These are phyloP conservation scores for Leptoxyphium fumago DNA, from an alignment of 2,329 filamentous ascomycete genomes.

Conservation along the genomic window DNA sequence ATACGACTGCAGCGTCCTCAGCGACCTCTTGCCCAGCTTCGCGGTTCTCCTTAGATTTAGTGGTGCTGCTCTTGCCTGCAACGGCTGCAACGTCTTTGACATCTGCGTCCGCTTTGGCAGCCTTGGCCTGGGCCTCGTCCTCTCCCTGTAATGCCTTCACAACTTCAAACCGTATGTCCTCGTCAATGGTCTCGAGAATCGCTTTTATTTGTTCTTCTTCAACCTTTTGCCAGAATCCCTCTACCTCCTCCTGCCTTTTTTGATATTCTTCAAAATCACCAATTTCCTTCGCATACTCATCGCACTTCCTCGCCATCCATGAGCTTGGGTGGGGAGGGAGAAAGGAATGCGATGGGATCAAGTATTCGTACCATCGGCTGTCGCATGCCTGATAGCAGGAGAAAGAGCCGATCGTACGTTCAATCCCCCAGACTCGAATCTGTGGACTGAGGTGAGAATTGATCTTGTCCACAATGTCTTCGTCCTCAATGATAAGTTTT, in stretches of 20 bases:
- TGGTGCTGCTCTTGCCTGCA: slow-evolving; percentile 8
- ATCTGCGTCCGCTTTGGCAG: slow-evolving; percentile 18
- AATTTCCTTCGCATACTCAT: slow-evolving; percentile 60
- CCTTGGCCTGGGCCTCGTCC: slow-evolving; percentile 20
- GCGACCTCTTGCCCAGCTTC: slow-evolving; percentile 10
- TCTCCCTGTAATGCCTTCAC: slow-evolving; percentile 42
- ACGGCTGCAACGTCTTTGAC: slow-evolving; percentile 17
- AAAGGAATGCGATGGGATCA: slow-evolving; percentile 86
- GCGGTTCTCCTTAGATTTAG: slow-evolving; percentile 3
- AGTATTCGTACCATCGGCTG: slow-evolving; percentile 91
- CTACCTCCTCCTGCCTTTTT: slow-evolving; percentile 59
- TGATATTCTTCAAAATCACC: slow-evolving; percentile 55
- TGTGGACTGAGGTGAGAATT: slow-evolving; percentile 72
- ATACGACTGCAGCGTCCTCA: slow-evolving; percentile 18
- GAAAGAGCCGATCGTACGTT: slow-evolving; percentile 78
- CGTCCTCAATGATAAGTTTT: slow-evolving; percentile 90
- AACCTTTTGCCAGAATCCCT: slow-evolving; percentile 66
- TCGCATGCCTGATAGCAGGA: slow-evolving; percentile 93
- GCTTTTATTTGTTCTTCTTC: slow-evolving; percentile 70
- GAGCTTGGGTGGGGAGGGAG: slow-evolving; percentile 83
- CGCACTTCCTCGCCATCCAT: slow-evolving; percentile 69
- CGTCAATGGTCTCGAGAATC: slow-evolving; percentile 44
- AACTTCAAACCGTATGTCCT: slow-evolving; percentile 48
- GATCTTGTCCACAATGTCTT: slow-evolving; percentile 77
- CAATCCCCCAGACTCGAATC: slow-evolving; percentile 89